Percentiles rank a stretch among this genome's conserved stretches.
Conservation (phyloP, 2,329 filamentous ascomycete genomes). For the Amauroascus verrucosus region DNA sequence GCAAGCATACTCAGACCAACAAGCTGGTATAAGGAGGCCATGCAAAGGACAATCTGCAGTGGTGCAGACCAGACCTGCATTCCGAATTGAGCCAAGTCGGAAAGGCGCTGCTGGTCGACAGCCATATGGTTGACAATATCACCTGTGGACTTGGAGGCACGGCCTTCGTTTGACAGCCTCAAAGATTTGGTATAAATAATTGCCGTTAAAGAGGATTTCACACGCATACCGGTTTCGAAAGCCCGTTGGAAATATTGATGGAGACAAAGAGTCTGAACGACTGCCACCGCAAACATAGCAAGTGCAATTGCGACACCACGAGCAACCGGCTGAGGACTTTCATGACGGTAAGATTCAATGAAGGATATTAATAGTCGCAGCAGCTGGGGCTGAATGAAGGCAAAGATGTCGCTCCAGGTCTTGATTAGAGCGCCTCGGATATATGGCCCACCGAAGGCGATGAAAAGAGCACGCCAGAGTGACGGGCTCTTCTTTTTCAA, state of each 20-base stretch:
- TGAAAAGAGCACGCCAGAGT: slow-evolving; percentile 76
- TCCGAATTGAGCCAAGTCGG: slow-evolving; percentile 89
- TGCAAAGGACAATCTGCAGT: slow-evolving; percentile 91
- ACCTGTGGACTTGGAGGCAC: slow-evolving; percentile 78
- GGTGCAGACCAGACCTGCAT: slow-evolving; percentile 95
- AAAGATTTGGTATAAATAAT: slow-evolving; percentile 90
- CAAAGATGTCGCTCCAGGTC: slow-evolving; percentile 70
- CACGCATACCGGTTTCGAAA: slow-evolving; percentile 92
- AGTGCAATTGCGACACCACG: slow-evolving; percentile 79
- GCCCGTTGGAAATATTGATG: slow-evolving; percentile 96
- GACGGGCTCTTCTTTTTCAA: slow-evolving; percentile 64
- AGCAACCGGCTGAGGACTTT: slow-evolving; percentile 62
- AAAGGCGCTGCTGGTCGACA: slow-evolving; percentile 87
- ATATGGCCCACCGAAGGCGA: slow-evolving; percentile 78
- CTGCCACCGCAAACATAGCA: slow-evolving; percentile 81
- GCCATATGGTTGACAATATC: slow-evolving; percentile 99
- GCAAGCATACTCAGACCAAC: slow-evolving; percentile 93
- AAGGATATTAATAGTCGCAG: slow-evolving; percentile 74
- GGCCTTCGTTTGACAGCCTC: slow-evolving; percentile 82
- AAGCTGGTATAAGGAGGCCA: slow-evolving; percentile 91
- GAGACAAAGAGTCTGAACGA: slow-evolving; percentile 76
- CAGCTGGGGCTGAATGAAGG: slow-evolving; percentile 85
- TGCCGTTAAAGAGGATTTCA: slow-evolving; percentile 81
- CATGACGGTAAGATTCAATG: slow-evolving; percentile 61
- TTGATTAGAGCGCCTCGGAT: slow-evolving; percentile 76